Base-by-base conservation (phyloP, 768 basidiomycete species). In the Lactarius trivialis region DNA sequence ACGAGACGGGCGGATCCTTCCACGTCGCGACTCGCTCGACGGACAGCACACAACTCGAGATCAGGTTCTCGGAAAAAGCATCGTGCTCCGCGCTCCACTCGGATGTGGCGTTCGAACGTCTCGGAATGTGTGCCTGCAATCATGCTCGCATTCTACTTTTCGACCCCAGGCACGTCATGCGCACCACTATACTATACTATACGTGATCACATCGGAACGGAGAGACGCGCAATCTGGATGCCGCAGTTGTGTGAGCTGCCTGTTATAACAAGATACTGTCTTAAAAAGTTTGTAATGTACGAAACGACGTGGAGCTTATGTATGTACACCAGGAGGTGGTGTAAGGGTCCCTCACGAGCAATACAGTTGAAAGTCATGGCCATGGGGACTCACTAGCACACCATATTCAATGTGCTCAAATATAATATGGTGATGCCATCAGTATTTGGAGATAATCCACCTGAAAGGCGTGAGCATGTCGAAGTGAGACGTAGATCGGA, bases 381-480 rank as follows among this genome's bases (percentile, higher is more conserved):
- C 21, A 24, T 14, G 12, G 43, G 12, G 24, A 48, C 12, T 11
- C 21, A 26, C 14, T 4, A 5, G 8, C 51, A 33, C 32, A 21
- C 28, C 11, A 15, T 32, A 19, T 28, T 32, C 51, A 28, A 52
- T 52, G 26, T 7, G 2, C 26, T 11, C 14, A 30, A 8, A 26
- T 15, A n/a, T 5, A 2, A 52, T 53, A 68, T 21, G 43, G 9
- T 11, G 64, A 72, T 60, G n/a, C 70, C 65, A 55, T 71, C 68
- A 61, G 61, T 70, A 0, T 43, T 69, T 63, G 0, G 70, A 70
- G 63, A 75, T 74, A 56, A 75, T 71, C 33, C 58, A 75, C 73
- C 74, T 75, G 32, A 15, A 19, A 15, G n/a, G 19, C 28, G n/a
- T 41, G 30, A 48, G 37, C 17, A 14, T 33, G 21, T 28, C 39